Base-by-base conservation (phyloP, 116 monocot genomes). In the Trichopus zeylanicus region DNA sequence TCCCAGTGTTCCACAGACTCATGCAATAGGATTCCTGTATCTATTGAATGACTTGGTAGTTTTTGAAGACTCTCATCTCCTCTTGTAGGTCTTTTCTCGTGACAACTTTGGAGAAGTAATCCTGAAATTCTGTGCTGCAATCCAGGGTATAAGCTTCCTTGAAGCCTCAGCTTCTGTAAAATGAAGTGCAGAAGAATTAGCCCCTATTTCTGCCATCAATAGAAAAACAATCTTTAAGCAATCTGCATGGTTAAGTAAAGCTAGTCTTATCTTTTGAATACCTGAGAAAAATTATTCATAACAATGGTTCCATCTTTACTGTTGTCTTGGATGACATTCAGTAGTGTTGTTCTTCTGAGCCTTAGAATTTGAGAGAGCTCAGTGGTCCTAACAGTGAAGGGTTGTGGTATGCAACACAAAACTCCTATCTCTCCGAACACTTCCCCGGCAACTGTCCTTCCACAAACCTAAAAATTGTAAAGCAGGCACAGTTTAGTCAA, bases 361-460 rank as follows among this genome's bases (percentile, higher is more conserved):
- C 78, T 56, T 10, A 91, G 58, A 47, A 91, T 65, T 48, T 91
- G 79, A 21, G 83, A 83, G 15, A 83, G 29, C 27, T 80, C 69
- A 7, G 32, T 80, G 22, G 91, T 86, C 22, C 72, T 67, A 56
- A 53, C 73, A 20, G 81, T 78, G 75, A 78, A 87, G 32, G 65
- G 84, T 37, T 92, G 87, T 49, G 83, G 65, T 9, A 27, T 74
- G 60, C 71, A 12, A 49, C 72, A 80, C 47, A 87, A 54, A 32
- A 76, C 70, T 22, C 87, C 81, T 46, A 73, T 39, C 57, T 92
- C 87, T 26, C 87, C 87, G 51, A 92, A 67, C n/a, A 77, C 52
- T 42, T 87, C 92, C n/a, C 78, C 80, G 21, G 68, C 65, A 25
- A 30, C 39, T 70, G 72, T 57, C 48, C 27, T 60, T 69, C 72